Evolutionary conservation across 2,329 filamentous ascomycete species (phyloP).

Genomic region (Cladophialophora immunda): DNA sequence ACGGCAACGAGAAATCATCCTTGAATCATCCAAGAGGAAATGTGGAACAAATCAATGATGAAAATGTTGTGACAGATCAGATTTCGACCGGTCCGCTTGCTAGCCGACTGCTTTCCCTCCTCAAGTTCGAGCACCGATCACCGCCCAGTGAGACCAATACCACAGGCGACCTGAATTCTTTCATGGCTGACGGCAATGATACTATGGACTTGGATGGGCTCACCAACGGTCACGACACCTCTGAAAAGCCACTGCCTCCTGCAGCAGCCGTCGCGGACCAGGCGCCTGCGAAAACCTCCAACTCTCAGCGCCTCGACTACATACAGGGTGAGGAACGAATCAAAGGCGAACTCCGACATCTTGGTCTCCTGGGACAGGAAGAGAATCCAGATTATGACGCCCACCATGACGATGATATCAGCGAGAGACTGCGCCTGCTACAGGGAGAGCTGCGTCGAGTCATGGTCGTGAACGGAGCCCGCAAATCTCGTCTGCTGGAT

Average conservation of each 20-base stretch:
- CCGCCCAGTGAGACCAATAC: slow-evolving; percentile 64
- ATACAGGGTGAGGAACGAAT: slow-evolving; percentile 87
- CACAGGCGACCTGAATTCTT: slow-evolving; percentile 61
- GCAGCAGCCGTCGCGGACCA: slow-evolving; percentile 79
- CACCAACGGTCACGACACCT: slow-evolving; percentile 52
- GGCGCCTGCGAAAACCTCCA: slow-evolving; percentile 74
- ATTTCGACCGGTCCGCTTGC: slow-evolving; percentile 88
- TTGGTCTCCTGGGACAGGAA: slow-evolving; percentile 81
- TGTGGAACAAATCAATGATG: slow-evolving; percentile 87
- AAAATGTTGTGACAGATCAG: slow-evolving; percentile 85
- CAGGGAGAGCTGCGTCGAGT: slow-evolving; percentile 84
- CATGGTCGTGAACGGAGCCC: slow-evolving; percentile 86
- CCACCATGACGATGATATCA: slow-evolving; percentile 93
- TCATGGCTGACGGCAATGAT: slow-evolving; percentile 49
- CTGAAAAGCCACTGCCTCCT: slow-evolving; percentile 66
- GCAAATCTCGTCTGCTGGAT: slow-evolving; percentile 85
- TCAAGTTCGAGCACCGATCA: slow-evolving; percentile 74
- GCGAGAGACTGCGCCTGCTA: slow-evolving; percentile 83
- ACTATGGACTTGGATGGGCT: slow-evolving; percentile 55
- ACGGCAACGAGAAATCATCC: slow-evolving; percentile 72
- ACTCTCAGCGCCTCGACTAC: slow-evolving; percentile 82
- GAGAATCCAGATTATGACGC: slow-evolving; percentile 81
- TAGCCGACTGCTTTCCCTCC: slow-evolving; percentile 78
- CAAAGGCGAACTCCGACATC: slow-evolving; percentile 87
- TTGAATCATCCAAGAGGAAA: slow-evolving; percentile 84